phyloP scores from a whole-genome alignment of 306 rosid genomes.

The Pyrus pyrifolia region DNA sequence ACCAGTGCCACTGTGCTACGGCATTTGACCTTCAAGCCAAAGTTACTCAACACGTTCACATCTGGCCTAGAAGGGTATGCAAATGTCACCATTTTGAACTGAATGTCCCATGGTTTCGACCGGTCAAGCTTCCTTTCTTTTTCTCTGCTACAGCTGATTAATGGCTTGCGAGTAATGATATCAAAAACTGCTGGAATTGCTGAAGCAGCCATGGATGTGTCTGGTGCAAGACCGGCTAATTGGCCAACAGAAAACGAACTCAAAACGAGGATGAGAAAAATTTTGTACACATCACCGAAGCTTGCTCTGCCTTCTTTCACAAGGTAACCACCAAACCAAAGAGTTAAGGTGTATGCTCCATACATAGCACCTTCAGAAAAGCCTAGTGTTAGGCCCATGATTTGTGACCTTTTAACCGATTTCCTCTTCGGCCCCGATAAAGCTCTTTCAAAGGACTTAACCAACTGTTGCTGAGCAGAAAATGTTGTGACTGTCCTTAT shows the following conservation, averaged over 20 bases:
- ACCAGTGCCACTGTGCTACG: constrained; percentile 73
- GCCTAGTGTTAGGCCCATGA: constrained; percentile 64
- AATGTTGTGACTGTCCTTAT: constrained; percentile 77
- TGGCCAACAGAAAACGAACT: constrained; percentile 93
- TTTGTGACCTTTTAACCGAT: constrained; percentile 54
- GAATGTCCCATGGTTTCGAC: constrained; percentile 45
- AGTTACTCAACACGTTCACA: constrained; percentile 57
- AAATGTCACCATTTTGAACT: constrained; percentile 75
- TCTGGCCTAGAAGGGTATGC: constrained; percentile 83
- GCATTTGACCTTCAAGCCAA: constrained; percentile 55
- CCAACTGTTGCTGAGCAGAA: constrained; percentile 74
- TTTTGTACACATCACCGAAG: constrained; percentile 58
- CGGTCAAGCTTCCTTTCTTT: constrained; percentile 38
- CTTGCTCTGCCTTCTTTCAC: constrained; percentile 33
- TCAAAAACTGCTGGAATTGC: constrained; percentile 66
- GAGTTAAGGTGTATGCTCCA: constrained; percentile 73
- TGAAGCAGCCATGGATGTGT: constrained; percentile 63
- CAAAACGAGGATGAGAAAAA: constrained; percentile 87
- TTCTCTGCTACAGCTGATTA: constrained; percentile 31
- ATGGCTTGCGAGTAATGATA: constrained; percentile 57
- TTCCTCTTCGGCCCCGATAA: constrained; percentile 53
- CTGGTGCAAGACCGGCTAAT: constrained; percentile 86
- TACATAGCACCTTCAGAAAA: constrained; percentile 76
- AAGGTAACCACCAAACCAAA: constrained; percentile 71
- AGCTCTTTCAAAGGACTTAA: constrained; percentile 63